Percentiles rank a stretch among this genome's conserved stretches.
These are phyloP conservation scores for Chrysosporium keratinophilum DNA, from an alignment of 2,329 filamentous ascomycete genomes.

Conservation along the genomic window DNA sequence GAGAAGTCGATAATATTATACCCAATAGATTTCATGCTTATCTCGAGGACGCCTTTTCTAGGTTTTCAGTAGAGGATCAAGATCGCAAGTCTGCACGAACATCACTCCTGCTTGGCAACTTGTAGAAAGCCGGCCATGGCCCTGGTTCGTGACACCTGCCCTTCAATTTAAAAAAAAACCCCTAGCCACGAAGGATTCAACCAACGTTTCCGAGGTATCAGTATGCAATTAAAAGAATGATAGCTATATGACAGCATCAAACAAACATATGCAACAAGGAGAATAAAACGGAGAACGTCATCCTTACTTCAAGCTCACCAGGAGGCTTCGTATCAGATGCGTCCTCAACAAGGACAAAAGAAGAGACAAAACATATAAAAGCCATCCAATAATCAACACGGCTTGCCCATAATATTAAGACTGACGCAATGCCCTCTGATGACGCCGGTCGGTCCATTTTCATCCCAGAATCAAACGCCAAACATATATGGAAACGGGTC, in stretches of 20 bases:
- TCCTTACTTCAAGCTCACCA: background rate
- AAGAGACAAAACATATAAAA: background rate
- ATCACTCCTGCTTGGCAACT: no score
- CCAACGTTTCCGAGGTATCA: background rate
- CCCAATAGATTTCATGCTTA: no score
- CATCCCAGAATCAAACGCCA: conserved; percentile 5
- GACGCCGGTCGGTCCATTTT: background rate
- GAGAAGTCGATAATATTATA: no score
- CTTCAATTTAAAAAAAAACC: no score
- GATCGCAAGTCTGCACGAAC: no score
- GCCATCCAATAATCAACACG: background rate
- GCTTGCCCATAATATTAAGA: background rate
- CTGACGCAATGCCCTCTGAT: background rate
- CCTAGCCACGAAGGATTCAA: no score
- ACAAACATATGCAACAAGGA: background rate
- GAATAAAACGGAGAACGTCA: background rate
- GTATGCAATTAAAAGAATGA: background rate
- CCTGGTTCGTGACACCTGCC: no score
- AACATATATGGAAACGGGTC: background rate
- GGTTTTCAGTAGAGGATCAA: no score
- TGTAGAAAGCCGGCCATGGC: no score
- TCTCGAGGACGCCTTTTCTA: no score
- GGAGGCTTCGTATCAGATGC: conserved; percentile 2
- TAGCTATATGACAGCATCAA: background rate
- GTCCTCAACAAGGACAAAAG: background rate